Evolutionary conservation across 305 asterid genomes (phyloP).

Genomic region (Plantago coronopus): DNA sequence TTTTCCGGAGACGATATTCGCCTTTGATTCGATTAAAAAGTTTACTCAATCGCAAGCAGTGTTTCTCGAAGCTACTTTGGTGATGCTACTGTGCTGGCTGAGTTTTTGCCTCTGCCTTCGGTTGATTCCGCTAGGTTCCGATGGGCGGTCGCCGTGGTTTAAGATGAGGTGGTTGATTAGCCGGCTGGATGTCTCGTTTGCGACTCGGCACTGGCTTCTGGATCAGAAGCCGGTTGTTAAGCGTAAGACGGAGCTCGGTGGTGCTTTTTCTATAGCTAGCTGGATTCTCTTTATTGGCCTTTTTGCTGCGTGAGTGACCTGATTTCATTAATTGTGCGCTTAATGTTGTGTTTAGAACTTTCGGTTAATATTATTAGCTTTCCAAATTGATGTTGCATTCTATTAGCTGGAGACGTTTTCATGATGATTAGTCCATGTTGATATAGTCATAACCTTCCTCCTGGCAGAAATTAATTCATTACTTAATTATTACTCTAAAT

Average conservation of each 20-base stretch:
- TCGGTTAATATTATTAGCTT: neutral
- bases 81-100: slow-evolving; percentile 63
- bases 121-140: slow-evolving; percentile 45
- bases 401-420: too few relatives aligned
- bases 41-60: slow-evolving; percentile 91
- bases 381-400: too few relatives aligned
- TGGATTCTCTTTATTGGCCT: slow-evolving; percentile 89
- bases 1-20: slow-evolving; percentile 66
- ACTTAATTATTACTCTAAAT: too few relatives aligned
- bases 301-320: slow-evolving; percentile 73
- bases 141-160: slow-evolving; percentile 68
- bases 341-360: neutral
- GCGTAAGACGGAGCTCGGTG: slow-evolving; percentile 97
- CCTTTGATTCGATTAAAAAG: slow-evolving; percentile 69
- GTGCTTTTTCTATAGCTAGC: slow-evolving; percentile 81
- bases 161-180: slow-evolving; percentile 91
- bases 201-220: slow-evolving; percentile 87
- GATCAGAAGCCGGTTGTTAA: slow-evolving; percentile 70
- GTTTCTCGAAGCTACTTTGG: slow-evolving; percentile 80
- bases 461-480: too few relatives aligned
- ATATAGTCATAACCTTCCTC: too few relatives aligned
- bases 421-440: too few relatives aligned
- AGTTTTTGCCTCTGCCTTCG: slow-evolving; percentile 67
- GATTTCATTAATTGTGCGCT: neutral
- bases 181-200: slow-evolving; percentile 75